Evolutionary conservation across 2,329 filamentous ascomycete genomes (phyloP), one percentile per base, ranked within the genome.

Genomic region (Arthrobotrys sphaeroides): DNA sequence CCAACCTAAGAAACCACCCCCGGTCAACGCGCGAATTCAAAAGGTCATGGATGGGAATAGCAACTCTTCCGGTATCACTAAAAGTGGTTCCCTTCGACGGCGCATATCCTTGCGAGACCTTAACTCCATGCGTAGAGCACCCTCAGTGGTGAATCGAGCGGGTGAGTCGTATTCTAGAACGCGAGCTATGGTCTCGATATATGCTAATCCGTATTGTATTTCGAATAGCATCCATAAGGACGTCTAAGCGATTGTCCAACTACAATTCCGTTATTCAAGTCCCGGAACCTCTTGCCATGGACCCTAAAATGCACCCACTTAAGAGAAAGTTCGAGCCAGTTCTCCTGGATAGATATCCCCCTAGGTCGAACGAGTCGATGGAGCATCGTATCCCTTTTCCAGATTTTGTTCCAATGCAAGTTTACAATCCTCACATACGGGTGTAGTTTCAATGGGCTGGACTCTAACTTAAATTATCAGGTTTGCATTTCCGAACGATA

Each of bases 191-290:
- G 18, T 65, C 43, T 49, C 22, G 53, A 51, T 61, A 59, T 6
- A 53, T 6, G 5, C 13, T 26, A 24, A 49, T 51, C 31, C 9
- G 22, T 77, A 78, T 77, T 79, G n/a, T n/a, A n/a, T n/a, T n/a
- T n/a, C n/a, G n/a, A n/a, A n/a, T n/a, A 88, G 88, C 87, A 77
- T 92, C 90, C 22, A 86, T 90, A 77, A 90, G 94, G 79, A 97
- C 94, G 3, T 90, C 94, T 38, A 95, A 90, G 83, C 89, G 95
- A 79, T 85, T 98, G 78, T 98, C 94, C 83, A 96, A 96, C 82
- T 99, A 99, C 83, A 98, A 98, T 82, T 97, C 95, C 0, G 95
- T 99, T 61, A 98, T 99, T 64, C 95, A 95, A 12, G 90, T 89
- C 1, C 95, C 95, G 10, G 93, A 98, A 82, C 94, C 94, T 7